Evolutionary conservation across 2,329 filamentous ascomycete species (phyloP).

Genomic region (Diaporthe sp.): DNA sequence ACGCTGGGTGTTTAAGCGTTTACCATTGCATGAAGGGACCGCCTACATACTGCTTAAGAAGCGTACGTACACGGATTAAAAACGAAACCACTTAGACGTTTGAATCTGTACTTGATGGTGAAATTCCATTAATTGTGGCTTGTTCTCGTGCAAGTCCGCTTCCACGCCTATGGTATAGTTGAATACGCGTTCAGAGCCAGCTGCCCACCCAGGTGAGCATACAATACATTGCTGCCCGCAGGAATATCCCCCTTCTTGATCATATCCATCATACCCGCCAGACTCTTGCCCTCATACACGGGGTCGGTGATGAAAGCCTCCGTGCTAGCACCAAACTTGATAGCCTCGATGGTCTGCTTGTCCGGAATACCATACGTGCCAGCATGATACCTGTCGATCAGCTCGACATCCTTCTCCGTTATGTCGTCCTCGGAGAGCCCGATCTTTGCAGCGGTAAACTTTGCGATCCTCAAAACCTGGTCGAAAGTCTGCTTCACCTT

Average conservation of each 20-base stretch:
- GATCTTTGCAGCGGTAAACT: slow-evolving; percentile 70
- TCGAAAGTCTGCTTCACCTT: slow-evolving; percentile 70
- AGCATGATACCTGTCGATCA: slow-evolving; percentile 74
- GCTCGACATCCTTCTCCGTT: slow-evolving; percentile 68
- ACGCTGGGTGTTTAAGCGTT: no score
- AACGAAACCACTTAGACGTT: no score
- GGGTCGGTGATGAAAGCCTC: slow-evolving; percentile 82
- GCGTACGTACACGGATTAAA: no score
- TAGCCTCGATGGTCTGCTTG: slow-evolving; percentile 72
- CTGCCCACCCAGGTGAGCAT: slow-evolving; percentile 78
- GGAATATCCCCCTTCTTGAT: slow-evolving; percentile 70
- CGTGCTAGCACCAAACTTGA: slow-evolving; percentile 73
- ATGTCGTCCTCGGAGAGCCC: slow-evolving; percentile 70
- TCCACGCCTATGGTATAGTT: slow-evolving; percentile 47
- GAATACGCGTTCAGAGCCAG: slow-evolving; percentile 76
- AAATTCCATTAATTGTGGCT: no score
- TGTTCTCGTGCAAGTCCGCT: no score
- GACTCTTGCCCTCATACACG: slow-evolving; percentile 80
- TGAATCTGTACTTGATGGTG: no score
- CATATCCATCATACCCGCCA: slow-evolving; percentile 78
- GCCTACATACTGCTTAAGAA: no score
- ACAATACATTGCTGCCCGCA: slow-evolving; percentile 72
- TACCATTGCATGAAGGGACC: no score
- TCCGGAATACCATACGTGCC: slow-evolving; percentile 75
- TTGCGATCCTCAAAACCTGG: slow-evolving; percentile 75